Evolutionary conservation across 2,329 filamentous ascomycete species (phyloP).

Genomic region (Microdochium paspali): DNA sequence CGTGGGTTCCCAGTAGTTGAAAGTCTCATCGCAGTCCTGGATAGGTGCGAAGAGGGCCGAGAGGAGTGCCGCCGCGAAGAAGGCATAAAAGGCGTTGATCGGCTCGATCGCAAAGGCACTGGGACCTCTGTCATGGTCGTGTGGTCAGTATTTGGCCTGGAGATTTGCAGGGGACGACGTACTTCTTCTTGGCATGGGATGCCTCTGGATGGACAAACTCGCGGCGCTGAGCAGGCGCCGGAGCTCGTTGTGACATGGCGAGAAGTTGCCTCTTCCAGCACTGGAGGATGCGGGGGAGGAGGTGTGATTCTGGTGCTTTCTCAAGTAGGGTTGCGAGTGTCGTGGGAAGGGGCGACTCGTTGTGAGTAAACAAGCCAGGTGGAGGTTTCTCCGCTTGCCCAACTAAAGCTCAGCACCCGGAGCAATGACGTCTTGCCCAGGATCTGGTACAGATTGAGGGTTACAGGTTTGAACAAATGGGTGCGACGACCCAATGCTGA

Average conservation of each 20-base stretch:
- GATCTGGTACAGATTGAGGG: no score
- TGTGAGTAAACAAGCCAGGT: no score
- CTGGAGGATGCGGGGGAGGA: background rate
- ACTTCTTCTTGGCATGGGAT: conserved; percentile 22
- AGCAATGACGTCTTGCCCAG: no score
- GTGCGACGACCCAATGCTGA: no score
- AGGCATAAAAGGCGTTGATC: conserved; percentile 71
- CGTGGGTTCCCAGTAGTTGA: conserved; percentile 97
- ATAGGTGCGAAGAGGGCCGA: conserved; percentile 82
- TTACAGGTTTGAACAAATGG: no score
- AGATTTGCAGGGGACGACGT: conserved; percentile 4
- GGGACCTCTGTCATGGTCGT: conserved; percentile 24
- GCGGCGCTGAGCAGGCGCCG: conserved; percentile 5
- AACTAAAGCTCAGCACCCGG: no score
- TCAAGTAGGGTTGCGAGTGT: no score
- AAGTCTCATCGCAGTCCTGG: conserved; percentile 96
- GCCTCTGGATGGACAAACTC: conserved; percentile 17
- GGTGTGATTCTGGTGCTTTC: background rate
- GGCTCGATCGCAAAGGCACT: conserved; percentile 58
- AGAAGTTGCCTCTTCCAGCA: background rate
- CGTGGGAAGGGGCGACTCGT: no score
- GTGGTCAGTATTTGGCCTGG: background rate
- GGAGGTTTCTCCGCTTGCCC: no score
- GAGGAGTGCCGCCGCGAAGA: conserved; percentile 62
- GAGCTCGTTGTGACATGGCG: background rate